Conservation (phyloP, 2,329 filamentous ascomycete species). For the Aaosphaeria arxii region DNA sequence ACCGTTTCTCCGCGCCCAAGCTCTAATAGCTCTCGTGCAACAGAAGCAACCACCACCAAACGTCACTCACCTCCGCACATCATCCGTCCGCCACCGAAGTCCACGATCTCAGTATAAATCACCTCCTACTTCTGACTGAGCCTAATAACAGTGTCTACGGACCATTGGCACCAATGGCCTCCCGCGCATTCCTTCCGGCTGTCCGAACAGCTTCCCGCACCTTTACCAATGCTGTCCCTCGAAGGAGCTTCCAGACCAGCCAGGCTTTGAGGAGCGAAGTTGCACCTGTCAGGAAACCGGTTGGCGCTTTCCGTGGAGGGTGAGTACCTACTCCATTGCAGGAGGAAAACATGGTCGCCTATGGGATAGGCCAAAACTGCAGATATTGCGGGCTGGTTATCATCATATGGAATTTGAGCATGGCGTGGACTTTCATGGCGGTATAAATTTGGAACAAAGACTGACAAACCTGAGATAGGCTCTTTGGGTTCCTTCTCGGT, state of each 20-base stretch:
- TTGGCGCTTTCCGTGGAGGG: slow-evolving; percentile 71
- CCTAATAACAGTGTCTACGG: not conserved
- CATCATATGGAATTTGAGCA: no score
- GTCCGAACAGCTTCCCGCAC: slow-evolving; percentile 30
- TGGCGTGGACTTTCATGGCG: no score
- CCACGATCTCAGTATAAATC: no score
- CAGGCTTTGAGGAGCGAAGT: slow-evolving; percentile 27
- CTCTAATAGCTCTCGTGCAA: no score
- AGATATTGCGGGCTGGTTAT: not conserved
- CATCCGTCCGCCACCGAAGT: no score
- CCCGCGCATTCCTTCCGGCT: slow-evolving; percentile 40
- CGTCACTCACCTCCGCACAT: no score
- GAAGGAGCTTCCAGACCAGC: slow-evolving; percentile 42
- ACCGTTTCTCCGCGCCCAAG: no score
- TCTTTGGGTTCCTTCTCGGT: slow-evolving; percentile 90
- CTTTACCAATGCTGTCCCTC: slow-evolving; percentile 15
- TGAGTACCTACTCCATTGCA: slow-evolving; percentile 44
- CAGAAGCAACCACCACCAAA: no score
- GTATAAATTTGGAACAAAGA: no score
- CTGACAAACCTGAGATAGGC: slow-evolving; percentile 47
- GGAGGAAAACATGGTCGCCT: not conserved
- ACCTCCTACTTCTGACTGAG: no score
- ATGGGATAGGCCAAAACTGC: not conserved
- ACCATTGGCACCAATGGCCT: slow-evolving; percentile 41
- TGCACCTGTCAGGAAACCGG: slow-evolving; percentile 58